Percentiles rank a stretch among this genome's conserved stretches.
These are phyloP conservation scores for Sarcocystis neurona DNA, from an alignment of 169 alveolate genomes.

Conservation along the genomic window DNA sequence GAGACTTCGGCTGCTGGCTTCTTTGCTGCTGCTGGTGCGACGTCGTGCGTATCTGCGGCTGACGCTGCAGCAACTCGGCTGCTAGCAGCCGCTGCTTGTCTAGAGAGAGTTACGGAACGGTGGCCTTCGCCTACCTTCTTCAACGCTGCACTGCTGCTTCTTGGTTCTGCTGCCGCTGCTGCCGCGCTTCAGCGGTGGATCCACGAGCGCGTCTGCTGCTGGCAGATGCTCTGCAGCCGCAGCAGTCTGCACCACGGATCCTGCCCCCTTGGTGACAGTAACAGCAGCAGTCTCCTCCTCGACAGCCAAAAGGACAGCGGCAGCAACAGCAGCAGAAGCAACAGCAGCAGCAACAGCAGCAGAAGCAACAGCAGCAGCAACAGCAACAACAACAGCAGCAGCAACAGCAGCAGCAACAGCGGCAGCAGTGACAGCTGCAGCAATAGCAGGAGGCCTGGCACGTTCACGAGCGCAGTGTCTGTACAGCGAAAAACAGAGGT, in stretches of 20 bases:
- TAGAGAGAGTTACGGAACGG: conserved; percentile 22
- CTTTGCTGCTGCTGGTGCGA: no score
- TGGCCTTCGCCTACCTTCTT: conserved; percentile 34
- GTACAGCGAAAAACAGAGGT: no score
- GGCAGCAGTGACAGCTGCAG: no score
- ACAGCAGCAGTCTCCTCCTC: background rate
- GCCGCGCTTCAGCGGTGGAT: conserved; percentile 40
- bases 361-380: background rate
- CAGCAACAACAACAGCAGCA: background rate
- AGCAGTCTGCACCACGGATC: background rate
- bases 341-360: background rate
- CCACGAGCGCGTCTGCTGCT: conserved; percentile 26
- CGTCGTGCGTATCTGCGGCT: no score
- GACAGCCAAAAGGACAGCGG: background rate
- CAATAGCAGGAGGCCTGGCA: no score
- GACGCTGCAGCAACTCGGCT: background rate
- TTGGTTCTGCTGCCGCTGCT: background rate
- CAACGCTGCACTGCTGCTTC: background rate
- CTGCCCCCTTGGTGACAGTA: background rate
- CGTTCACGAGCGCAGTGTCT: no score
- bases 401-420: background rate
- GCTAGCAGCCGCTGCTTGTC: conserved; percentile 48
- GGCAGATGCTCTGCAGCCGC: conserved; percentile 3
- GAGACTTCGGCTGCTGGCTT: no score
- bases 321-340: background rate